Evolutionary conservation across 2,329 filamentous ascomycete genomes (phyloP), one percentile per base, ranked within the genome.

Genomic region (Botrytis fragariae): DNA sequence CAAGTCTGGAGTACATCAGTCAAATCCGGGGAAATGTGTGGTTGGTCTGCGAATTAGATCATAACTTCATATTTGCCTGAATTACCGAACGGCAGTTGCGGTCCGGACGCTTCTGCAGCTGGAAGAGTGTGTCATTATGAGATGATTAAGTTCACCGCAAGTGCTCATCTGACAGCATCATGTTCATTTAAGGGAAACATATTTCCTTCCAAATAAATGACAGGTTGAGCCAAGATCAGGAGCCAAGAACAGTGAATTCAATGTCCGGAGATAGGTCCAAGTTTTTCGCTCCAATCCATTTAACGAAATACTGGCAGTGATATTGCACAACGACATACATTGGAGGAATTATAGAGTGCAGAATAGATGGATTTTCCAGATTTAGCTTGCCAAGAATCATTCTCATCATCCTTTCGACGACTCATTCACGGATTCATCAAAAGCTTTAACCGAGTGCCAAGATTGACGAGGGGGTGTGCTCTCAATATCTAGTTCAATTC

Each of bases 11-110:
- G 35, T 51, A 25, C 62, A 65, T 48, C n/a, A 29, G 39, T 22
- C 32, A 32, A 32, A 42, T 65, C 59, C 39, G 59, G 59, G 59
- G 69, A 57, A 57, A 71, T 63, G 39, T 14, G 48, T 42, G 59
- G 60, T 20, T 29, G 22, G 25, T 37, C 44, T 29, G 37, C 25
- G 39, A 72, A n/a, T 35, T 22, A 29, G 9, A 25, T 45, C 39
- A 45, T 61, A 29, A 32, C n/a, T n/a, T 44, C 12, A 44, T n/a
- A 67, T 68, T 72, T 72, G 70, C 70, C 70, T 72, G 61, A 68
- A 72, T 54, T 67, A 25, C 39, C 32, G 25, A 71, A 45, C 57
- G 67, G 67, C 54, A 69, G 67, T 59, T 57, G 57, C 67, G 67
- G 51, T 69, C 67, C 67, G 51, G 51, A 16, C 4, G 29, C 42